phyloP scores from a whole-genome alignment of 2,329 filamentous ascomycete genomes.

The Mycosphaerella sp. region DNA sequence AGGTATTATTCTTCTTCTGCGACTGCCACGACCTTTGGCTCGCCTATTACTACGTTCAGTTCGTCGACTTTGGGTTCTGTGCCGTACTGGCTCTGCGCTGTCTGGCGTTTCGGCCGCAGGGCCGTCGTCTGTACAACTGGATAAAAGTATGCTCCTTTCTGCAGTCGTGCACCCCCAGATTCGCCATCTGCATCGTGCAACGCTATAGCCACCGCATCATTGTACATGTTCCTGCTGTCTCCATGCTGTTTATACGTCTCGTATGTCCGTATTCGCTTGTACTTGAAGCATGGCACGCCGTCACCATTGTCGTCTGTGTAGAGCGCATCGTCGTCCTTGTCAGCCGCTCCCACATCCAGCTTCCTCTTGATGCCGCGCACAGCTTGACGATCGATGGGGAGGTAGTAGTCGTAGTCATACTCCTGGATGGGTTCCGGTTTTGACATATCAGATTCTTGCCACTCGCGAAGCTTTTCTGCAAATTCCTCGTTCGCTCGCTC shows the following conservation, averaged over 20 bases:
- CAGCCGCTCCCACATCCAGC: slow-evolving; percentile 48
- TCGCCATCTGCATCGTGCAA: slow-evolving; percentile 47
- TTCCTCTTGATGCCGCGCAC: slow-evolving; percentile 50
- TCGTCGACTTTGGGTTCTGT: slow-evolving; percentile 23
- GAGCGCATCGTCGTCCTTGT: slow-evolving; percentile 47
- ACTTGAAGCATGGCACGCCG: slow-evolving; percentile 44
- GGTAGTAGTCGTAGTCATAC: slow-evolving; percentile 55
- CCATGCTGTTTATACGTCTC: slow-evolving; percentile 51
- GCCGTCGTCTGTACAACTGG: slow-evolving; percentile 53
- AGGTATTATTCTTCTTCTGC: slow-evolving; percentile 2
- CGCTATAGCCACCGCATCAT: slow-evolving; percentile 51
- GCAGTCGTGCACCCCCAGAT: slow-evolving; percentile 30
- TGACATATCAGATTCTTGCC: slow-evolving; percentile 45
- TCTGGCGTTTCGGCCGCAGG: slow-evolving; percentile 45
- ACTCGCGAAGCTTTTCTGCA: slow-evolving; percentile 42
- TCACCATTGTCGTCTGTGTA: slow-evolving; percentile 41
- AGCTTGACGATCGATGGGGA: slow-evolving; percentile 46
- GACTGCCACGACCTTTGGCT: slow-evolving; percentile 12
- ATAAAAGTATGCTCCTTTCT: slow-evolving; percentile 57
- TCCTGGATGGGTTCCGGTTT: slow-evolving; percentile 48
- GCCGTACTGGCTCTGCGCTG: slow-evolving; percentile 32
- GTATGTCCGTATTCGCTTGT: slow-evolving; percentile 54
- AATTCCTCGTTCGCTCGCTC: slow-evolving; percentile 47
- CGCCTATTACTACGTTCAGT: slow-evolving; percentile 24
- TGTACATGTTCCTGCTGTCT: slow-evolving; percentile 47